Evolutionary conservation across 192 early-diverging fungal genomes (phyloP).

Genomic region (Backusella sp.): DNA sequence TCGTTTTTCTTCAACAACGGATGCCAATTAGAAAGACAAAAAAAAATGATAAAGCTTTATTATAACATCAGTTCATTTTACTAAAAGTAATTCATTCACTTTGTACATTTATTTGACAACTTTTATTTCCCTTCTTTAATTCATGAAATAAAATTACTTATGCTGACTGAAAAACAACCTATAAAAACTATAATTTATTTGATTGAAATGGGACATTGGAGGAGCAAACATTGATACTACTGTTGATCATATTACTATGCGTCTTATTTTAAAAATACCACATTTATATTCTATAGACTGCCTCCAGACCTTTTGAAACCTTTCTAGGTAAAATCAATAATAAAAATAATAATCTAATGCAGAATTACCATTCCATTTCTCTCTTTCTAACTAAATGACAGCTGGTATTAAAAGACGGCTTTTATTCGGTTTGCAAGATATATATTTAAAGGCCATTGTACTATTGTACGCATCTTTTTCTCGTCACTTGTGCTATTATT

Average conservation of each 20-base stretch:
- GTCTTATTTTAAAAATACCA: too few species aligned
- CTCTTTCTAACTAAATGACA: too few species aligned
- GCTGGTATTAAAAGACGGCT: neutral
- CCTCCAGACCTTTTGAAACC: neutral
- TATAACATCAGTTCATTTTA: too few species aligned
- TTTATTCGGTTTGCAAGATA: neutral
- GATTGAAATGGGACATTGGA: too few species aligned
- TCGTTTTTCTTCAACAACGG: conserved; percentile 22
- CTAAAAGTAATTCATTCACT: neutral
- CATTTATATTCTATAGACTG: too few species aligned
- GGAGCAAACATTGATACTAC: neutral
- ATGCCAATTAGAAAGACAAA: neutral
- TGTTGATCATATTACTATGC: neutral
- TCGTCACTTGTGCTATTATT: neutral
- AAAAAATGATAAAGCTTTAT: neutral
- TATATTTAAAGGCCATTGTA: neutral
- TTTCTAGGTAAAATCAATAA: neutral
- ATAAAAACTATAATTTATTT: too few species aligned
- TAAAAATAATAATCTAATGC: neutral
- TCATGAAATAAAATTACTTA: neutral
- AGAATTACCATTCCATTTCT: neutral
- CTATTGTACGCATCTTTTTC: neutral
- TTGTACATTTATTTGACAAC: neutral
- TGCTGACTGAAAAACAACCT: neutral
- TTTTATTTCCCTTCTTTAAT: neutral